Evolutionary conservation across 768 basidiomycete genomes (phyloP), one percentile per base, ranked within the genome.

Genomic region (Lactifluus echinatus): DNA sequence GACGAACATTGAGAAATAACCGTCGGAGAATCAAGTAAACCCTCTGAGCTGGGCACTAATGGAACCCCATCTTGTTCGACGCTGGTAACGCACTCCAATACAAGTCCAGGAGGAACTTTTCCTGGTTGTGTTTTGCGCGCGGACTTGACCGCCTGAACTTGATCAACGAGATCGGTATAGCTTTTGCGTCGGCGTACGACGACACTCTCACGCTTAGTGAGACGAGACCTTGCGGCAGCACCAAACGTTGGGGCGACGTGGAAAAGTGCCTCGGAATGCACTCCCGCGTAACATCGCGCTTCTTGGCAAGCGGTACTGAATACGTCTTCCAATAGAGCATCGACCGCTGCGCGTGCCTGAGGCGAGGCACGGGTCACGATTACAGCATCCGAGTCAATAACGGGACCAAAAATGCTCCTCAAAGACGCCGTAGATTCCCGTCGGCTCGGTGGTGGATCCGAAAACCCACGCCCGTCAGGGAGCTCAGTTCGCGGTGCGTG

Each of bases 251-350:
- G 81, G 40, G 86, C 72, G 76, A 19, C 73, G 64, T 79, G 78
- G 69, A 85, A 85, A 50, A 87, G 72, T 57, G 81, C 80, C 64
- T 82, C 80, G 53, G 84, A 84, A 55, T 78, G 80, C 39, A 76
- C 74, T 53, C 74, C 78, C 8, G 85, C 84, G 52, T 85, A 77
- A 46, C 77, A 79, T 42, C 93, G 80, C 15, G 85, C 87, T 2
- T 79, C 76, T 26, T 85, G 70, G 61, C 87, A 87, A 23, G 76
- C 74, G 57, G 85, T 82, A 11, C 91, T 93, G 63, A 87, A 82
- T 56, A 96, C 82, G 65, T 95, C 93, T 45, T 79, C 76, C 17
- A 97, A 73, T 11, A 83, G 83, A 43, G 85, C 80, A 64, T 95
- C 93, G 50, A 91, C 83, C 39, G 81, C 79, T 28, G 77, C 75